Evolutionary conservation across 2,329 filamentous ascomycete genomes (phyloP), one percentile per base, ranked within the genome.

Genomic region (Kalaharituber pfeilii): DNA sequence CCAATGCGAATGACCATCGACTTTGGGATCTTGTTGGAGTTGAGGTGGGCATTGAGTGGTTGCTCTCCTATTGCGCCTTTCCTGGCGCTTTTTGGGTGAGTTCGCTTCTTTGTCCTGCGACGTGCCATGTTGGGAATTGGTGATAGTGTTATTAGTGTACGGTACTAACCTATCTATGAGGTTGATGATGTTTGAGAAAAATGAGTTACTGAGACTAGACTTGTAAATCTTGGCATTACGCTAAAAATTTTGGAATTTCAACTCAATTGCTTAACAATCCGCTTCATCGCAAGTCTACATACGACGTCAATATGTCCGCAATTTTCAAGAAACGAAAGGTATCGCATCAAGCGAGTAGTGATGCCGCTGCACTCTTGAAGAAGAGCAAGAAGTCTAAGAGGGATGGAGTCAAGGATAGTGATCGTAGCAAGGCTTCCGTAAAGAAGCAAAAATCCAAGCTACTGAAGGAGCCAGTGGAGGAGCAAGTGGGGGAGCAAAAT

Each of bases 1-100:
- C 91, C 91, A 65, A 95, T 88, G 62, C 91, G 85, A 69, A 98
- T 94, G 56, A 98, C 89, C 89, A 98, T 95, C 67, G 84, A 93
- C 75, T 95, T 95, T 29, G 91, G 91, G 51, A 80, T 76, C 60
- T 80, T 79, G 52, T 76, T 73, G 36, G 64, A 36, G 15, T 61
- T 24, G 80, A 76, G 56, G 5, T 15, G 13, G 5, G 78, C 76
- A 68, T 80, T 79, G 55, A 78, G 75, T 44, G 74, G 72, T 64
- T 73, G 60, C 59, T 52, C 30, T 27, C 56, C 50, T n/a, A 53
- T 42, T 5, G 61, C 52, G 28, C 56, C 57, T 63, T 77, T 77
- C 62, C 78, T 78, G 58, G 73, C 75, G 51, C 81, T 78, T 57
- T 81, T 80, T 25, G 81, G 69, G 69, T 94, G 87, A 57, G 88